Evolutionary conservation across 805 yeast species (phyloP), one percentile per base, ranked within the genome.

Genomic region (Wickerhamomyces bisporus): DNA sequence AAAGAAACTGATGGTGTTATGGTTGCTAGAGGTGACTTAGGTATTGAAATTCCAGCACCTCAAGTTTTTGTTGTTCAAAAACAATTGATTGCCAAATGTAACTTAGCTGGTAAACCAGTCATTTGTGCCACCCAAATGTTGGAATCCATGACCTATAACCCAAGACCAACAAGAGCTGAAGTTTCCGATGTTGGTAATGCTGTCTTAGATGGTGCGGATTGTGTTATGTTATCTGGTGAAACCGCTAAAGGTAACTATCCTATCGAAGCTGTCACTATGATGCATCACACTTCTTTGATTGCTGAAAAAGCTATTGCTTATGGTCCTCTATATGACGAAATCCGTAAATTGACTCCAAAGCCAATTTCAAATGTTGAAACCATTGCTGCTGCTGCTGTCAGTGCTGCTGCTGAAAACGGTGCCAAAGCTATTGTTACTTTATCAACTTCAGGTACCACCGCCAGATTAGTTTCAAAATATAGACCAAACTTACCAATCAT

Each of bases 21-120:
- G 98, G 98, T 93, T 66, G 98, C 98, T 60, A 84, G 98, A 73
- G 98, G 98, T 77, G 98, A 93, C 69, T 78, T 93, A 60, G 98
- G 98, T 78, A 93, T 93, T 61, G 98, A 93, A 76, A 93, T 93
- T 61, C 98, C 98, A 53, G 98, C 98, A 52, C 91, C 97, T 50
- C 94, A 89, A 74, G 98, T 93, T 48, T 89, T 93, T 67, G 88
- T 93, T 58, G 98, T 89, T 56, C 98, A 93, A 75, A 93, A 93
- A 79, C 96, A 89, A 75, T 77, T 93, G 73, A 91, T 93, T 65
- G 98, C 98, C 62, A 93, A 93, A 75, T 93, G 96, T 78, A 94
- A 93, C 82, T 74, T 91, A 65, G 98, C 96, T 53, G 98, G 97
- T 67, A 93, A 93, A 81, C 98, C 98, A 62, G 97, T 88, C 55